Conservation (phyloP, 73 alveolate species). For the Tetrahymena thermophila region DNA sequence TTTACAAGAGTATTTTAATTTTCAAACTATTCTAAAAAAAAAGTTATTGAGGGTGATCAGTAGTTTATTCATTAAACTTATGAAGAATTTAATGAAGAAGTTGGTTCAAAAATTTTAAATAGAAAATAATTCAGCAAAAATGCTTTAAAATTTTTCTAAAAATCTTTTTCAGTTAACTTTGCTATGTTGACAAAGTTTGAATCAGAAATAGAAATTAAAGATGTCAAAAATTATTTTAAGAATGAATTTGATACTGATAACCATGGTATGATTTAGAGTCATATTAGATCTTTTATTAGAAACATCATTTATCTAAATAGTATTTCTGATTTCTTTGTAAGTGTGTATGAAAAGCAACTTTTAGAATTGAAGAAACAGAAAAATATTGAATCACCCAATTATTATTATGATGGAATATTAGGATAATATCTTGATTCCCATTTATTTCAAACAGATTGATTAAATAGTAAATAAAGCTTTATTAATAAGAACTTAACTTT, state of each 20-base stretch:
- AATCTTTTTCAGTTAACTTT: neutral
- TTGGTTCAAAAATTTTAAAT: neutral
- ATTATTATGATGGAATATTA: neutral
- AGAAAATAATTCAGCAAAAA: neutral
- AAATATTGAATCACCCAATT: neutral
- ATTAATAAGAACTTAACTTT: neutral
- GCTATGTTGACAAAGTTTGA: neutral
- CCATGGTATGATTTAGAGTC: neutral
- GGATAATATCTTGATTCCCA: neutral
- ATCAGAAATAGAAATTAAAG: neutral
- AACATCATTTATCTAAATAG: neutral
- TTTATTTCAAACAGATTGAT: neutral
- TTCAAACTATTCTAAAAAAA: neutral
- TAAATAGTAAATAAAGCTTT: neutral
- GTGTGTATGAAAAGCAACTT: neutral
- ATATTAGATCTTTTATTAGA: neutral
- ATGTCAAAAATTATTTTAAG: neutral
- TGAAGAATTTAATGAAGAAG: neutral
- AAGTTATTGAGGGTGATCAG: neutral
- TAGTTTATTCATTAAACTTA: neutral
- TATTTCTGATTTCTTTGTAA: neutral
- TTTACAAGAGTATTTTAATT: neutral
- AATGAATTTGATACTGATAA: neutral
- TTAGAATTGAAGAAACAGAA: neutral
- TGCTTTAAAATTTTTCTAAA: neutral